Conservation (phyloP, 2,329 filamentous ascomycete genomes). For the Pyrenophora tritici-repentis region DNA sequence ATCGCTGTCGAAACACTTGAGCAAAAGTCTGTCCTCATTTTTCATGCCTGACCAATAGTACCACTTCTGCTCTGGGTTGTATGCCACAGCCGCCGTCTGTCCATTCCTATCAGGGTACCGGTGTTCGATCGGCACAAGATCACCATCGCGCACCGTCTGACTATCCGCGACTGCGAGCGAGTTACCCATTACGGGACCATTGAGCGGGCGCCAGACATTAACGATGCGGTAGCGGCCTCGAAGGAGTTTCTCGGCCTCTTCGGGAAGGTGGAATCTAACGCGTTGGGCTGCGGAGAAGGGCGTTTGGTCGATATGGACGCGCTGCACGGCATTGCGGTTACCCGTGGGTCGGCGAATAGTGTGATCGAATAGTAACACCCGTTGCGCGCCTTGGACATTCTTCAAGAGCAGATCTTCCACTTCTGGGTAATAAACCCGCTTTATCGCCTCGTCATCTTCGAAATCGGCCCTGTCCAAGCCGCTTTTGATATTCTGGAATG, state of each 20-base stretch:
- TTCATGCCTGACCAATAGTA: slow-evolving; percentile 81
- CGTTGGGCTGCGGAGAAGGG: slow-evolving; percentile 66
- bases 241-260: slow-evolving; percentile 70
- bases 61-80: slow-evolving; percentile 70
- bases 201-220: slow-evolving; percentile 79
- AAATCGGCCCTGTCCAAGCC: slow-evolving; percentile 63
- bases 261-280: slow-evolving; percentile 68
- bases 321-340: slow-evolving; percentile 69
- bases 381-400: slow-evolving; percentile 67
- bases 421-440: slow-evolving; percentile 80
- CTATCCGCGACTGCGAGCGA: slow-evolving; percentile 65
- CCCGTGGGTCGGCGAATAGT: slow-evolving; percentile 75
- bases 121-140: slow-evolving; percentile 75
- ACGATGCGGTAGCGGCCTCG: slow-evolving; percentile 76
- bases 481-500: slow-evolving; percentile 63
- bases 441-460: slow-evolving; percentile 70
- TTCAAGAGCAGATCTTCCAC: slow-evolving; percentile 73
- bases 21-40: slow-evolving; percentile 70
- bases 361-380: slow-evolving; percentile 82
- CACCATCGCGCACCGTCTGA: slow-evolving; percentile 60
- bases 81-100: slow-evolving; percentile 72
- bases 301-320: slow-evolving; percentile 86
- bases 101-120: slow-evolving; percentile 73
- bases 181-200: slow-evolving; percentile 60
- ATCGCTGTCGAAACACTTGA: slow-evolving; percentile 79